These are phyloP conservation scores for Mucor ambiguus DNA, from an alignment of 371 early-diverging fungal genomes.

Conservation along the genomic window DNA sequence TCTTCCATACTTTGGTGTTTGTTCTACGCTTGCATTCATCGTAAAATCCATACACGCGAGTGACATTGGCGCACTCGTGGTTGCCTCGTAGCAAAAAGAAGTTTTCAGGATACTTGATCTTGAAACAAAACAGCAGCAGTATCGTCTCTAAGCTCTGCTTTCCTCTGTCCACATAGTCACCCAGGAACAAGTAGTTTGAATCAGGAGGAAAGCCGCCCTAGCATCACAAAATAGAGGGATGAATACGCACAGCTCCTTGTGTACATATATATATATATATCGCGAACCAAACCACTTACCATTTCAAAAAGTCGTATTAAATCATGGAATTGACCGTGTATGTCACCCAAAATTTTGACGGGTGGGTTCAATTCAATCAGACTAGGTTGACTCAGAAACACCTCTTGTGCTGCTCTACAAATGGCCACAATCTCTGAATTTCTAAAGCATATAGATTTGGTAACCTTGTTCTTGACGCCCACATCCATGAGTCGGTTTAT, in stretches of 20 bases:
- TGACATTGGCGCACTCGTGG: slow-evolving; percentile 81
- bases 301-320: slow-evolving; percentile 89
- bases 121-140: slow-evolving; percentile 92
- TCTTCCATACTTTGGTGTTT: slow-evolving; percentile 94
- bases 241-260: background rate
- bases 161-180: slow-evolving; percentile 99
- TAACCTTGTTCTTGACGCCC: slow-evolving; percentile 70
- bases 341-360: slow-evolving; percentile 95
- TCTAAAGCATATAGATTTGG: slow-evolving; percentile 74
- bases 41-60: slow-evolving; percentile 96
- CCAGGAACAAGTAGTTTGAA: slow-evolving; percentile 92
- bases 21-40: slow-evolving; percentile 99
- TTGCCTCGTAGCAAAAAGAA: slow-evolving; percentile 99
- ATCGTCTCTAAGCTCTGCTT: slow-evolving; percentile 96
- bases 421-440: slow-evolving; percentile 91
- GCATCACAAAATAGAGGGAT: slow-evolving; percentile 53
- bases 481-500: slow-evolving; percentile 81
- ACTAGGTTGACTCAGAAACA: slow-evolving; percentile 92
- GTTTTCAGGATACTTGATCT: slow-evolving; percentile 97
- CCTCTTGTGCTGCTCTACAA: slow-evolving; percentile 86
- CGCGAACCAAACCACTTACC: slow-evolving; percentile 77
- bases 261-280: too few relatives aligned
- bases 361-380: slow-evolving; percentile 94
- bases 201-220: slow-evolving; percentile 83
- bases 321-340: slow-evolving; percentile 97